Conservation (phyloP, 2,329 filamentous ascomycete genomes). For the Colletotrichum trifolii region DNA sequence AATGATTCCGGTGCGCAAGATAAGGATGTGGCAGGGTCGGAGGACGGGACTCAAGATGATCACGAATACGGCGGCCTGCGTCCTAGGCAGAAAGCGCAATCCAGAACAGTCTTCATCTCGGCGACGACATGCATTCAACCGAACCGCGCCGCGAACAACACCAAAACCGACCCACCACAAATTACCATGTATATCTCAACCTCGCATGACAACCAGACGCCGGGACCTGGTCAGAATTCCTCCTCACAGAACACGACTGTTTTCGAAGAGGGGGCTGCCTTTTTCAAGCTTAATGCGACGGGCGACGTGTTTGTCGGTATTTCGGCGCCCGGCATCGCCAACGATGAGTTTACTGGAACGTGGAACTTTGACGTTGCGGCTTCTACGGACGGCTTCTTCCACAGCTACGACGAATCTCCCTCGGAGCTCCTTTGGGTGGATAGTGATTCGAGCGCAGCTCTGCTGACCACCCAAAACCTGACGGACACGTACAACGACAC, state of each 20-base stretch:
- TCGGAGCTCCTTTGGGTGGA: slow-evolving; percentile 82
- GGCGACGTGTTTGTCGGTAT: slow-evolving; percentile 82
- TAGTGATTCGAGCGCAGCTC: slow-evolving; percentile 80
- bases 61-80: slow-evolving; percentile 33
- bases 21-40: slow-evolving; percentile 38
- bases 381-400: slow-evolving; percentile 83
- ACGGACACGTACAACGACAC: slow-evolving; percentile 65
- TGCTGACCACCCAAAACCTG: slow-evolving; percentile 82
- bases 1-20: slow-evolving; percentile 40
- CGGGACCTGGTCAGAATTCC: slow-evolving; percentile 69
- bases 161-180: slow-evolving; percentile 69
- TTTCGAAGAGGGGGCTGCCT: slow-evolving; percentile 77
- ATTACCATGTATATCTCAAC: slow-evolving; percentile 82
- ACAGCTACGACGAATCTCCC: slow-evolving; percentile 67
- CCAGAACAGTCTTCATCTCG: slow-evolving; percentile 77
- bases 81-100: slow-evolving; percentile 43
- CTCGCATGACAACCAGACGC: slow-evolving; percentile 69
- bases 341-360: slow-evolving; percentile 66
- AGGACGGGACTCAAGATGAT: slow-evolving; percentile 34
- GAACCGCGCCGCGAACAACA: slow-evolving; percentile 58
- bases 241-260: slow-evolving; percentile 56
- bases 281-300: slow-evolving; percentile 69
- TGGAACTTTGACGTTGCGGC: slow-evolving; percentile 87
- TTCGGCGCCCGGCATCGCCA: slow-evolving; percentile 73
- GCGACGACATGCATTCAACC: slow-evolving; percentile 90